These are phyloP conservation scores for Lathyrus aphaca DNA, from an alignment of 306 rosid genomes.

Conservation along the genomic window DNA sequence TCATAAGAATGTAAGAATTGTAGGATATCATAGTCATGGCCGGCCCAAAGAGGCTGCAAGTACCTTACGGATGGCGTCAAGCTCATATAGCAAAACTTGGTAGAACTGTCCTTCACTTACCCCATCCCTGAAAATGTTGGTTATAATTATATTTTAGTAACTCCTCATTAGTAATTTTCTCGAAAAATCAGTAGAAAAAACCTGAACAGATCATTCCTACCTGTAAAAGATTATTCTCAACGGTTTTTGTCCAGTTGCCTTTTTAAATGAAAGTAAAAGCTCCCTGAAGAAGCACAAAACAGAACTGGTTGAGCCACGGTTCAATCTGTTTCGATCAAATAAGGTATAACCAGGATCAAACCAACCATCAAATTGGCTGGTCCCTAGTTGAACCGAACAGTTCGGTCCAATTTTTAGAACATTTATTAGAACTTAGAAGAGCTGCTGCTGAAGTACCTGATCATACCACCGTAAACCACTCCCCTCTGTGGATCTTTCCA, in stretches of 20 bases:
- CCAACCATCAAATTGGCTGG: neutral
- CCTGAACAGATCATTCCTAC: slow-evolving; percentile 27
- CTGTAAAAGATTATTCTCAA: slow-evolving; percentile 54
- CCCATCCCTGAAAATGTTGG: slow-evolving; percentile 52
- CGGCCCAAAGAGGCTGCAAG: too few species aligned
- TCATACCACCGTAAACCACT: slow-evolving; percentile 67
- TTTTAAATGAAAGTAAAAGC: slow-evolving; percentile 46
- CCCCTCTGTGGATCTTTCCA: slow-evolving; percentile 78
- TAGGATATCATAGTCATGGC: neutral
- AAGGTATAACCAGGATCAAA: neutral
- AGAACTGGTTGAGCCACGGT: too few species aligned
- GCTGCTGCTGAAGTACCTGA: slow-evolving; percentile 51
- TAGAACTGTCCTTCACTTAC: slow-evolving; percentile 52
- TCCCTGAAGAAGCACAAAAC: slow-evolving; percentile 38
- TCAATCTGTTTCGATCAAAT: neutral
- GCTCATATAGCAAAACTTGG: slow-evolving; percentile 72
- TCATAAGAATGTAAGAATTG: slow-evolving; percentile 4
- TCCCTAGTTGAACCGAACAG: neutral
- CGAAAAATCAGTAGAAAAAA: slow-evolving; percentile 9
- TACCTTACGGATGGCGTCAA: slow-evolving; percentile 77
- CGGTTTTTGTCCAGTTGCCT: slow-evolving; percentile 57
- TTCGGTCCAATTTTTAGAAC: neutral
- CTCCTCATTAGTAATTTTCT: slow-evolving; percentile 19
- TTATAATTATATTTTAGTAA: neutral
- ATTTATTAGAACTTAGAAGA: neutral